These are phyloP conservation scores for Elsinoe perseae DNA, from an alignment of 2,329 filamentous ascomycete species.

Conservation along the genomic window DNA sequence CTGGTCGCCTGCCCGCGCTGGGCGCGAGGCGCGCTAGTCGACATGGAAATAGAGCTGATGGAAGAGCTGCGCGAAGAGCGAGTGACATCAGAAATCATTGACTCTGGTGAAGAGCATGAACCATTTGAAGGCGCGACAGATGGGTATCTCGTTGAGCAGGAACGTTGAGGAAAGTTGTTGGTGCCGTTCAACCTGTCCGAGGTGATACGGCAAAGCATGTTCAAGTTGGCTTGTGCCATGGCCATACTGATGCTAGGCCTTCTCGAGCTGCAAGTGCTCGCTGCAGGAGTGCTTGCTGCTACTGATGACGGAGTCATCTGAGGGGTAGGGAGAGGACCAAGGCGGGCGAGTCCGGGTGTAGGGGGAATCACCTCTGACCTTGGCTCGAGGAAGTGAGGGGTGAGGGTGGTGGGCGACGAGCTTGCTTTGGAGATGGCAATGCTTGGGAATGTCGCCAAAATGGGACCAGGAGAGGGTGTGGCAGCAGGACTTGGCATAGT, in stretches of 20 bases:
- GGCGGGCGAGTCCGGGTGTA: conserved; percentile 48
- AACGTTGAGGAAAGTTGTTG: conserved; percentile 36
- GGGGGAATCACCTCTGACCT: conserved; percentile 42
- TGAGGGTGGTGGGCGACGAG: conserved; percentile 35
- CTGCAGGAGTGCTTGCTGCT: conserved; percentile 52
- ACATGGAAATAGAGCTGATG: conserved; percentile 44
- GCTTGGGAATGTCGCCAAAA: conserved; percentile 1
- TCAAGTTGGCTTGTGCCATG: conserved; percentile 51
- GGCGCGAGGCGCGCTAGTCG: conserved; percentile 45
- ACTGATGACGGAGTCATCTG: conserved; percentile 52
- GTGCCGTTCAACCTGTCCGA: conserved; percentile 41
- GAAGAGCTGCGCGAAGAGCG: conserved; percentile 49
- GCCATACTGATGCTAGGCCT: conserved; percentile 52
- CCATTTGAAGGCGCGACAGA: conserved; percentile 42
- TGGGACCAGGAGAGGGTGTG: conserved; percentile 14
- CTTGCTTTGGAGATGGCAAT: conserved; percentile 34
- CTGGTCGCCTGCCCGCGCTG: conserved; percentile 47
- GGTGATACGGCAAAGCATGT: conserved; percentile 48
- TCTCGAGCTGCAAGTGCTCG: conserved; percentile 46
- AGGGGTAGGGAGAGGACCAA: conserved; percentile 54
- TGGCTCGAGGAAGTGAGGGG: conserved; percentile 45
- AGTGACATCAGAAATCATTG: conserved; percentile 53
- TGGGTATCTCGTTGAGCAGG: conserved; percentile 33
- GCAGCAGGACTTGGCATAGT: background rate
- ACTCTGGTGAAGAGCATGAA: conserved; percentile 48